These are phyloP conservation scores for Microbotryomycetes sp. DNA, from an alignment of 1,284 basidiomycete genomes.

Conservation along the genomic window DNA sequence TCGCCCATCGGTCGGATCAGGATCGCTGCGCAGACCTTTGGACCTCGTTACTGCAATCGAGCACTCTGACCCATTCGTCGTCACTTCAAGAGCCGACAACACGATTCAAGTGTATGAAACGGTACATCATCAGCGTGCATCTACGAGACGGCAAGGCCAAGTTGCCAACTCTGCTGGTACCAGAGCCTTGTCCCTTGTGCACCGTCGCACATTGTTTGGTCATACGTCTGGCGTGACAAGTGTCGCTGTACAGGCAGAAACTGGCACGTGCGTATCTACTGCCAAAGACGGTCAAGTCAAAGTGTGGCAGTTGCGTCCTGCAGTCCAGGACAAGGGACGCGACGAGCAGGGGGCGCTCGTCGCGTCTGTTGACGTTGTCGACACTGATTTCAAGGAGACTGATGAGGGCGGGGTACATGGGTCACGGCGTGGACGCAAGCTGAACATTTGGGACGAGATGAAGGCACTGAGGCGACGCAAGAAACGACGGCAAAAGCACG, in stretches of 20 bases:
- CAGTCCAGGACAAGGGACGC: not conserved
- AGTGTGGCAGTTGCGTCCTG: constrained; percentile 35
- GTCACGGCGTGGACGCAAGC: too few relatives aligned
- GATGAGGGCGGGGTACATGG: too few relatives aligned
- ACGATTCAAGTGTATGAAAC: constrained; percentile 37
- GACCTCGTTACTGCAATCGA: constrained; percentile 30
- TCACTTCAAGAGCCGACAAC: constrained; percentile 36
- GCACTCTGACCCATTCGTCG: constrained; percentile 36
- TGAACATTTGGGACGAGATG: not conserved
- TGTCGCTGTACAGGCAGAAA: constrained; percentile 33
- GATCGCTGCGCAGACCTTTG: not conserved
- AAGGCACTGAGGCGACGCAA: not conserved
- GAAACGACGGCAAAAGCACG: too few relatives aligned
- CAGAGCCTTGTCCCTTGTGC: constrained; percentile 24
- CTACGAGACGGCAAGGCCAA: not conserved
- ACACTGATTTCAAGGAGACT: not conserved
- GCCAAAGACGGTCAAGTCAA: constrained; percentile 38
- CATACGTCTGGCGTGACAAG: constrained; percentile 38
- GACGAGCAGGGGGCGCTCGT: not conserved
- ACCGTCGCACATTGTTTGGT: constrained; percentile 36
- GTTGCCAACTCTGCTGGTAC: constrained; percentile 1
- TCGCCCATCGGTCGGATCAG: not conserved
- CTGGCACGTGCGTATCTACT: constrained; percentile 36
- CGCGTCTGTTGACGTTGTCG: not conserved
- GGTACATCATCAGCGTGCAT: not conserved